Conservation (phyloP, 768 basidiomycete genomes). For the Neoboletus magnificus region DNA sequence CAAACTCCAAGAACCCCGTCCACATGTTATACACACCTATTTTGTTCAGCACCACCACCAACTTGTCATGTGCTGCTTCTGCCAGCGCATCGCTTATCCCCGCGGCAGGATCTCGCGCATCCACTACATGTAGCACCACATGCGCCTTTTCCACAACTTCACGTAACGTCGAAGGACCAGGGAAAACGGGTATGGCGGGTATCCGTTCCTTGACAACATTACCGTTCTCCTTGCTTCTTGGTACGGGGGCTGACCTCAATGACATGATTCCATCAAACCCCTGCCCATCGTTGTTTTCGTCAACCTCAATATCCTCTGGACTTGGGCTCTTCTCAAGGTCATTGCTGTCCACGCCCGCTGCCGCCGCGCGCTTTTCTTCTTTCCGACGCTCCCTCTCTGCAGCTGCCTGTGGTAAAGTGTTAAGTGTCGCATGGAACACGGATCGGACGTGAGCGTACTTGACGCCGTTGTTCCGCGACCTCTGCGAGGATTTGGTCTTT, state of each 20-base stretch:
- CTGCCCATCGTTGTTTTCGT: conserved; percentile 25
- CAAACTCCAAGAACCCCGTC: not conserved
- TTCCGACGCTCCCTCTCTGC: conserved; percentile 71
- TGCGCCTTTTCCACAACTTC: conserved; percentile 71
- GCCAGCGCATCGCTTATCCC: conserved; percentile 66
- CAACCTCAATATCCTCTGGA: conserved; percentile 29
- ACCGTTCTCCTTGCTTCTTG: not conserved
- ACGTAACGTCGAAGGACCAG: conserved; percentile 29
- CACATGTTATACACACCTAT: conserved; percentile 55
- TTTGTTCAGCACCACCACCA: conserved; percentile 80
- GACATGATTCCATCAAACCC: conserved; percentile 40
- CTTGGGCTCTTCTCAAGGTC: conserved; percentile 24
- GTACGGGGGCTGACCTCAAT: conserved; percentile 7
- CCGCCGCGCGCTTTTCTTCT: conserved; percentile 55
- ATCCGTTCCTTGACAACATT: not conserved
- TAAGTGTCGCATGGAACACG: not conserved
- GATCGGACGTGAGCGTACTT: conserved; percentile 38
- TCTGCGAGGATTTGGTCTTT: conserved; percentile 94
- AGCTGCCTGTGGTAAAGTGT: conserved; percentile 48
- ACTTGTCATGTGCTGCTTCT: conserved; percentile 39
- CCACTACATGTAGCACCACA: conserved; percentile 76
- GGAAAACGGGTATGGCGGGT: conserved; percentile 21
- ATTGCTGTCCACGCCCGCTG: conserved; percentile 29
- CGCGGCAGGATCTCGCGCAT: conserved; percentile 77
- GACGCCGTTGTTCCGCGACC: conserved; percentile 74